Percentiles rank a stretch among this genome's conserved stretches.
Conservation (phyloP, 2,329 filamentous ascomycete species). For the Arthrobotrys musiformis region DNA sequence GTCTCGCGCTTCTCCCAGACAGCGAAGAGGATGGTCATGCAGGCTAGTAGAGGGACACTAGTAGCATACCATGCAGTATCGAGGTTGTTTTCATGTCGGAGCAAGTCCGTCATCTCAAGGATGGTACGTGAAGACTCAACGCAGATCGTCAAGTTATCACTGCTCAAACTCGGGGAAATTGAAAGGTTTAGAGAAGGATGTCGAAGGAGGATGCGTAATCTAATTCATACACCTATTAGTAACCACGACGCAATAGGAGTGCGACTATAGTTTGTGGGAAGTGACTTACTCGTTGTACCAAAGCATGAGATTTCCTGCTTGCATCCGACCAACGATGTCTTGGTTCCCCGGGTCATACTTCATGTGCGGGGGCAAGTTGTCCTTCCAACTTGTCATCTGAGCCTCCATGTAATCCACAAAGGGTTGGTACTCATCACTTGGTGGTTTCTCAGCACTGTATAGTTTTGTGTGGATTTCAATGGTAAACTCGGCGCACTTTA, state of each 20-base stretch:
- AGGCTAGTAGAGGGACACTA: constrained; percentile 76
- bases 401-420: constrained; percentile 74
- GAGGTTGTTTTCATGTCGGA: constrained; percentile 73
- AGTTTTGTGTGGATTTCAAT: constrained; percentile 80
- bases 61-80: constrained; percentile 83
- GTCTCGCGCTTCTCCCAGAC: constrained; percentile 74
- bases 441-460: constrained; percentile 75
- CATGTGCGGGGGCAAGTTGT: constrained; percentile 72
- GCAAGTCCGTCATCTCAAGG: constrained; percentile 70
- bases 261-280: background rate
- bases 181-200: constrained; percentile 72
- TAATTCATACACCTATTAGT: constrained; percentile 20
- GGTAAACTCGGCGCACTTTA: constrained; percentile 73
- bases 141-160: constrained; percentile 74
- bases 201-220: constrained; percentile 70
- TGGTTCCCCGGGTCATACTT: constrained; percentile 63
- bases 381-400: constrained; percentile 72
- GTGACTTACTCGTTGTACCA: constrained; percentile 66
- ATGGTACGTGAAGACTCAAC: constrained; percentile 74
- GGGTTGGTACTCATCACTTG: constrained; percentile 70
- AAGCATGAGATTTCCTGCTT: constrained; percentile 69
- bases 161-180: constrained; percentile 68
- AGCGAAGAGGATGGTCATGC: constrained; percentile 77
- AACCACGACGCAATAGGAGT: background rate
- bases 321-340: constrained; percentile 65